Conservation (phyloP, 306 rosid genomes). For the Gillenia trifoliata region DNA sequence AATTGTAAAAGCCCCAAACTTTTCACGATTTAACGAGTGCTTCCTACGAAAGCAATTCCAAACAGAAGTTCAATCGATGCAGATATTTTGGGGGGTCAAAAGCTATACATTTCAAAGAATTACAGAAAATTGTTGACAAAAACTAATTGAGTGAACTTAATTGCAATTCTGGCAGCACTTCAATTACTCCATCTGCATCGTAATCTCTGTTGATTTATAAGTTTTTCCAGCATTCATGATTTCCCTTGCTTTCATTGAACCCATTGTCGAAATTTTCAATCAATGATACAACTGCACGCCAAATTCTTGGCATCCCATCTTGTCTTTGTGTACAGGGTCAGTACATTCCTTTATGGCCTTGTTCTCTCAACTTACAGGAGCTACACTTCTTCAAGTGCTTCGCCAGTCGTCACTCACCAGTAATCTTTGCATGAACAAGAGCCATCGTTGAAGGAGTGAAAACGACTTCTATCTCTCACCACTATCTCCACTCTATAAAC, state of each 20-base stretch:
- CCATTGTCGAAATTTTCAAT: background rate
- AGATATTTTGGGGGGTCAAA: background rate
- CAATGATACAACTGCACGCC: background rate
- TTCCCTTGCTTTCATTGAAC: background rate
- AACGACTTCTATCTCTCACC: slow-evolving; percentile 82
- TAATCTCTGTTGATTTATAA: background rate
- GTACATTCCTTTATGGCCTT: background rate
- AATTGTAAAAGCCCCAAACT: background rate
- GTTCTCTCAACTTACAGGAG: background rate
- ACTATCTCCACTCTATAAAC: slow-evolving; percentile 61
- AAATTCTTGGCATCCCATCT: background rate
- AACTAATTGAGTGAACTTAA: background rate
- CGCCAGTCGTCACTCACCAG: slow-evolving; percentile 40
- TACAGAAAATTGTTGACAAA: background rate
- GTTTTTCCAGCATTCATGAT: background rate
- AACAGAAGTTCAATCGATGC: no score
- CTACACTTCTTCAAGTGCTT: background rate
- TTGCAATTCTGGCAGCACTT: background rate
- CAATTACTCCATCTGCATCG: background rate
- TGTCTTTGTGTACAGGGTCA: background rate
- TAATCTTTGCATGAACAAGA: slow-evolving; percentile 75
- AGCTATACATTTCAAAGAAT: background rate
- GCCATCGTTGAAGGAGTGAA: slow-evolving; percentile 68
- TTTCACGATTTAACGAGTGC: background rate
- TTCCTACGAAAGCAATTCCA: background rate